These are phyloP conservation scores for Akanthomyces lecanii DNA, from an alignment of 2,329 filamentous ascomycete genomes.

Conservation along the genomic window DNA sequence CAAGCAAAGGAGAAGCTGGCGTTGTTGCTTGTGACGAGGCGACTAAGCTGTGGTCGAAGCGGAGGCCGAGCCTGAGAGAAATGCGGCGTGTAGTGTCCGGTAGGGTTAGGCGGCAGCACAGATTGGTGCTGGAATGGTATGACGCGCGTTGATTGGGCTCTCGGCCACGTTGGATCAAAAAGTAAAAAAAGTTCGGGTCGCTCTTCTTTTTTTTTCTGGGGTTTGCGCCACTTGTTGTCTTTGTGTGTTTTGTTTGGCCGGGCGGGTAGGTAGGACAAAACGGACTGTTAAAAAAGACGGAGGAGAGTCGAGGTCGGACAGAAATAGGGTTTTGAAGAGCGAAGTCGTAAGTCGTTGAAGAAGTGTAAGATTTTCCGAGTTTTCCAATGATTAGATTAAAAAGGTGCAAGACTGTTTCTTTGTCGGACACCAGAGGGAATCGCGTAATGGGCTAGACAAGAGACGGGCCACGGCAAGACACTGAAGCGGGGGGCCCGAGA, in stretches of 20 bases:
- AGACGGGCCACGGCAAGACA: background rate
- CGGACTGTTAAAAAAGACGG: conserved; percentile 1
- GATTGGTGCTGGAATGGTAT: conserved; percentile 1
- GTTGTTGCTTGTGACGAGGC: background rate
- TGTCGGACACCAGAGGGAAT: background rate
- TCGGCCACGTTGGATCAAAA: background rate
- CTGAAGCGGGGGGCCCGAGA: conserved; percentile 8
- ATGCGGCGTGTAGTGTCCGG: background rate
- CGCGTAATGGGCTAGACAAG: conserved; percentile 7
- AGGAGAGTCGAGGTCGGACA: background rate
- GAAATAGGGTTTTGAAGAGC: background rate
- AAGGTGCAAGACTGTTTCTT: background rate
- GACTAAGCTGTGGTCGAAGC: background rate
- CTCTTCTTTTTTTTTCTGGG: background rate
- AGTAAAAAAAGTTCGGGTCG: background rate
- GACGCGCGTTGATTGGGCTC: conserved; percentile 8
- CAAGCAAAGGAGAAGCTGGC: background rate
- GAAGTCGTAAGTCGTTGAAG: conserved; percentile 11
- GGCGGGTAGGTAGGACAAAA: background rate
- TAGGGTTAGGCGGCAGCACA: conserved; percentile 8
- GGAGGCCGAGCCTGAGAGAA: background rate
- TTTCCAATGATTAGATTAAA: conserved; percentile 9
- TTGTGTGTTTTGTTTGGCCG: background rate
- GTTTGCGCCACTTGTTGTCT: background rate
- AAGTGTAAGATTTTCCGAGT: background rate